Conservation (phyloP, 768 basidiomycete genomes). For the Podaxis rugospora region DNA sequence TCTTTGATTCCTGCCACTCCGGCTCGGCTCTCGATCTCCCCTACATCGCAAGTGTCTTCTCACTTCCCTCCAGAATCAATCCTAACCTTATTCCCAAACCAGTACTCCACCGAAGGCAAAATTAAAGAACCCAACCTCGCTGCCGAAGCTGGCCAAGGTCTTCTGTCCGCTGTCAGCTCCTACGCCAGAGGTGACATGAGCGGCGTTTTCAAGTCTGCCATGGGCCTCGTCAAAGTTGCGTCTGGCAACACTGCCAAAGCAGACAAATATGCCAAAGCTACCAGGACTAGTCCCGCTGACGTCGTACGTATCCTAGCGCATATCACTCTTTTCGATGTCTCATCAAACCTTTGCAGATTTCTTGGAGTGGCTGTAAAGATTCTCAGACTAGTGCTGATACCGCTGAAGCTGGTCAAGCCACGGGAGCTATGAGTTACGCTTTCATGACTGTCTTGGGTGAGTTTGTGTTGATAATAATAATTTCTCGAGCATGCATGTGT, state of each 20-base stretch:
- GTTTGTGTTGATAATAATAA: slow-evolving; percentile 10
- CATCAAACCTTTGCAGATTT: slow-evolving; percentile 45
- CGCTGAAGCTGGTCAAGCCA: slow-evolving; percentile 57
- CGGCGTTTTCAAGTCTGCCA: slow-evolving; percentile 70
- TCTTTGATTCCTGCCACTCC: slow-evolving; percentile 86
- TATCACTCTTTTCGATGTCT: neutral
- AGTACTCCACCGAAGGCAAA: slow-evolving; percentile 95
- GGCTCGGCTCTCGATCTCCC: slow-evolving; percentile 80
- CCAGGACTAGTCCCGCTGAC: slow-evolving; percentile 80
- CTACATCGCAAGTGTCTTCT: slow-evolving; percentile 45
- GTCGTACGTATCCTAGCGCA: slow-evolving; percentile 47
- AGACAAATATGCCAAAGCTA: slow-evolving; percentile 50
- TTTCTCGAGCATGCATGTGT: neutral
- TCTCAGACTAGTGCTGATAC: slow-evolving; percentile 81
- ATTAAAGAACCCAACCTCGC: slow-evolving; percentile 91
- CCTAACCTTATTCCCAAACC: neutral
- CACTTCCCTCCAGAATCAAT: neutral
- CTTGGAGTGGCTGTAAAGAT: slow-evolving; percentile 82
- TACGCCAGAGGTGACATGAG: slow-evolving; percentile 79
- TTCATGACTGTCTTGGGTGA: slow-evolving; percentile 55
- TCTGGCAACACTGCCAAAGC: slow-evolving; percentile 65
- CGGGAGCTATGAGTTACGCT: slow-evolving; percentile 77
- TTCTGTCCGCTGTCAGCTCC: slow-evolving; percentile 72
- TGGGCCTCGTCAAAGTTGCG: slow-evolving; percentile 71
- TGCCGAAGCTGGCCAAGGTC: slow-evolving; percentile 81